Base-by-base conservation (phyloP, 108 stramenopile genomes). In the Nitzschia sp. region DNA sequence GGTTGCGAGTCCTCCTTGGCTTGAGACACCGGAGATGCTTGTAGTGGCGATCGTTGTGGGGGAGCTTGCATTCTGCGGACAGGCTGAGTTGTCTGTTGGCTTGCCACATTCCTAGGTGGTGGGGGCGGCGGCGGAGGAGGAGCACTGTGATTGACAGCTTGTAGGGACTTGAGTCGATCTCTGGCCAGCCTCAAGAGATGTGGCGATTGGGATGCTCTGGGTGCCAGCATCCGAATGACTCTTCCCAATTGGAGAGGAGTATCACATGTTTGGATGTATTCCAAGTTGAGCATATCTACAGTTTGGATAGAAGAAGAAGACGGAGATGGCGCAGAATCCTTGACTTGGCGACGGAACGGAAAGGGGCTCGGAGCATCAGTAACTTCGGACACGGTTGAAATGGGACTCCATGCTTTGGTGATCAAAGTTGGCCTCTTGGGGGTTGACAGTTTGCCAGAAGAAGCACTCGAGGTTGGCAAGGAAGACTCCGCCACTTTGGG, bases 221-320 rank as follows among this genome's bases (percentile, higher is more conserved):
- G 29, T 14, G 19, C 54, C 29, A 75, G 51, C 6, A 67, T 21
- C 2, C 66, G 56, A 51, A 75, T 66, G 53, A 75, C 21, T 51
- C 61, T 57, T 26, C 64, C 48, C 29, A 75, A 43, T 19, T 61
- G 42, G 7, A 14, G 25, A 2, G 51, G 15, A 26, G 41, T 62
- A 20, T 41, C 39, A 29, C 73, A 75, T 0, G 19, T 63, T 8
- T 60, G 44, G 14, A 75, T 58, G 22, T 43, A 75, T 2, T 63
- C 58, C 62, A 75, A 67, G 19, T 75, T 75, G 25, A 75, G 59
- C 73, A 75, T 75, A 37, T 75, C 67, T 19, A 75, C 68, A 15
- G 73, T 67, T 10, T 68, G 41, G 5, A 75, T 26, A 10, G 72
- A 66, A 22, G 44, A 42, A 67, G 42, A 39, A 7, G 66, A 67